Evolutionary conservation across 345 rosid genomes (phyloP).

Genomic region (Aethionema arabicum): DNA sequence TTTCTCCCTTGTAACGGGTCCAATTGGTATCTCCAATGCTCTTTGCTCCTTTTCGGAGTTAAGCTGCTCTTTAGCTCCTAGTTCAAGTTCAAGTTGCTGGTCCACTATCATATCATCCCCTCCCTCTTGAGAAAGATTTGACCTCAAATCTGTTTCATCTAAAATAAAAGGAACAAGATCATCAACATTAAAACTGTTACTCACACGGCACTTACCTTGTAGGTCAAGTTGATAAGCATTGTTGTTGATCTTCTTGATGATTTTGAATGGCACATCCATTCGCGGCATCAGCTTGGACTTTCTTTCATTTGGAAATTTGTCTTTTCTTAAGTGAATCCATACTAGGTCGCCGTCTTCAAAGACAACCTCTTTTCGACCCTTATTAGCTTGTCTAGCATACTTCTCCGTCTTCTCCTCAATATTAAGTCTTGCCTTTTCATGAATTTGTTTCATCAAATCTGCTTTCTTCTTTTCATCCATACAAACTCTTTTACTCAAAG

Average conservation of each 20-base stretch:
- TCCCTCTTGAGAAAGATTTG: too few species aligned
- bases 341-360: too few species aligned
- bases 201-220: not conserved
- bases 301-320: not conserved
- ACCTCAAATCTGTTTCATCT: not conserved
- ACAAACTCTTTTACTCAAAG: too few species aligned
- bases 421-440: too few species aligned
- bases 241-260: not conserved
- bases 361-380: not conserved
- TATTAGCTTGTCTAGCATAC: not conserved
- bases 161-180: not conserved
- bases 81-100: not conserved
- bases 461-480: too few species aligned
- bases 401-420: not conserved
- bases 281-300: not conserved
- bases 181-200: not conserved
- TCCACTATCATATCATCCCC: not conserved
- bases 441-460: too few species aligned
- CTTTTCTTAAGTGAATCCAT: not conserved
- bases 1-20: not conserved
- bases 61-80: not conserved
- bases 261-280: not conserved
- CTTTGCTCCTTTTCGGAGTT: not conserved
- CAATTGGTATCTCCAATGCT: not conserved
- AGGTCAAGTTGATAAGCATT: constrained; percentile 1